Base-by-base conservation (phyloP, 805 yeast genomes). In the Candida berthetii region DNA sequence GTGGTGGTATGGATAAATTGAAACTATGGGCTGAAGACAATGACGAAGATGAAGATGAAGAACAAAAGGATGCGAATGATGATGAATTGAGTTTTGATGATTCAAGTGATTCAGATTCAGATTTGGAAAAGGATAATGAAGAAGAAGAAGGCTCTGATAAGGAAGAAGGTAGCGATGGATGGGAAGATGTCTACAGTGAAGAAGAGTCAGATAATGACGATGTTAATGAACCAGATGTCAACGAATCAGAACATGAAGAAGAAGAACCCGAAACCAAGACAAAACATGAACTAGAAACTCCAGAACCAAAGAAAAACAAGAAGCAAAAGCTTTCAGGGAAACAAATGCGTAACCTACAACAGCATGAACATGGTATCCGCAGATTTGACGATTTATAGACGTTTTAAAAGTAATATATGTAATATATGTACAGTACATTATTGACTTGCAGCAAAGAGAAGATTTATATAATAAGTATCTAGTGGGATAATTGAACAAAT, bases 1-100 rank as follows among this genome's bases (percentile, higher is more conserved):
- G 85, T 58, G 88, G 84, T 6, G 93, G 96, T 17, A 83, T 90
- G 89, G 91, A 85, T 37, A 69, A 72, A 22, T 65, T 91, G 43
- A 83, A 81, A 51, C 67, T 91, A 6, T 91, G 98, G 98, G 68
- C 74, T 10, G 65, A 61, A 24, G 51, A 54, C 1, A 61, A 50
- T 0, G 66, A 55, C 2, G 67, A 55, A 2, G 65, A 53, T 7
- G 65, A 55, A 6, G 61, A 49, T 7, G 57, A 52, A 6, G 50
- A 42, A 11, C 47, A 45, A 2, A 39, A 28, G 14, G 38, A 39
- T n/a, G 42, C 24, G 3, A 31, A 27, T 5, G 55, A 48, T 2
- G 60, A 48, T 10, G 64, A 54, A 7, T 57, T 50, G 34, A 61
- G 17, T 7, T 31, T 50, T 9, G 54, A 32, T 7, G 41, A 37